Evolutionary conservation across 2,329 filamentous ascomycete genomes (phyloP).

Genomic region (Pseudocercospora crystallina): DNA sequence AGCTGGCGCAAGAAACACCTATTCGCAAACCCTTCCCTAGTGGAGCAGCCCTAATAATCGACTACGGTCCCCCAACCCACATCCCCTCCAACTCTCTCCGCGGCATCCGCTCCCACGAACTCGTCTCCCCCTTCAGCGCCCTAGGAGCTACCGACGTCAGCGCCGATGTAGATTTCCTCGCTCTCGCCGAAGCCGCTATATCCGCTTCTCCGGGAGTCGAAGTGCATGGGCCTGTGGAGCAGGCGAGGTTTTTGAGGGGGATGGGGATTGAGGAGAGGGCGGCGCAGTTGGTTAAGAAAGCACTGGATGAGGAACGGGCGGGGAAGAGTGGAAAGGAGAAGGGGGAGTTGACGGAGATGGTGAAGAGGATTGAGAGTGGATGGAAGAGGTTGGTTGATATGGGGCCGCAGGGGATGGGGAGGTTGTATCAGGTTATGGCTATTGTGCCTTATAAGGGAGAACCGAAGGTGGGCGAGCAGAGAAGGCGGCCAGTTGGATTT

Average conservation of each 20-base stretch:
- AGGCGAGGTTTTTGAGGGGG: constrained; percentile 72
- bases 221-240: constrained; percentile 87
- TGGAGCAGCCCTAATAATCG: constrained; percentile 90
- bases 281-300: constrained; percentile 60
- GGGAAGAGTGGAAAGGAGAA: constrained; percentile 39
- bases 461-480: constrained; percentile 62
- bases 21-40: constrained; percentile 62
- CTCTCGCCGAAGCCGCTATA: constrained; percentile 78
- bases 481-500: constrained; percentile 82
- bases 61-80: constrained; percentile 79
- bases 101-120: constrained; percentile 75
- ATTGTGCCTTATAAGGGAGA: constrained; percentile 64
- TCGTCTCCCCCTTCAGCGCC: constrained; percentile 74
- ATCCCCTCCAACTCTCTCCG: constrained; percentile 88
- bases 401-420: constrained; percentile 84
- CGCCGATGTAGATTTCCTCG: constrained; percentile 90
- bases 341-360: constrained; percentile 48
- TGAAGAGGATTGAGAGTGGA: constrained; percentile 65
- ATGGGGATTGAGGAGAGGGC: constrained; percentile 85
- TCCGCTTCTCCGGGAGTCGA: constrained; percentile 76
- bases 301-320: constrained; percentile 34
- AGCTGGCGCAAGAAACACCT: constrained; percentile 31
- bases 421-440: constrained; percentile 88
- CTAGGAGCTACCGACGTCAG: constrained; percentile 85
- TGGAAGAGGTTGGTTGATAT: constrained; percentile 84